A percentile compares a stretch with the other conserved stretches of the same genome.
Evolutionary conservation across 441 rosid genomes (phyloP).

Genomic region (Rhodomyrtus psidioides): DNA sequence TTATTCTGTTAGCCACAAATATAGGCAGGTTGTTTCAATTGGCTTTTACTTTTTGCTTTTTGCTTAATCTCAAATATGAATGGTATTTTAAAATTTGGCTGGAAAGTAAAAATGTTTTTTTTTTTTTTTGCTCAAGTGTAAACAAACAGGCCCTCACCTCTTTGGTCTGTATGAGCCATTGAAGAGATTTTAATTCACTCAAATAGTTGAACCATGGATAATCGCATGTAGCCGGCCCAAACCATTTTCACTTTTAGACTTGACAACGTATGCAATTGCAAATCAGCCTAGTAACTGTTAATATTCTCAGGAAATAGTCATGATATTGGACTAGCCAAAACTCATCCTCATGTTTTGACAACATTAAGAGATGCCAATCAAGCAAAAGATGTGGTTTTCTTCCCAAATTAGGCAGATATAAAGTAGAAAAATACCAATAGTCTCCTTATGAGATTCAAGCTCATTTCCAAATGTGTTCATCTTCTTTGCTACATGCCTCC

Average conservation of each 20-base stretch:
- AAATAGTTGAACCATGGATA: not conserved
- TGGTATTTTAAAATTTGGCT: not conserved
- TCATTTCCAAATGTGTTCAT: constrained; percentile 56
- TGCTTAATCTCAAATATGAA: not conserved
- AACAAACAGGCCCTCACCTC: not conserved
- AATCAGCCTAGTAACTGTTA: not conserved
- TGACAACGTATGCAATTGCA: not conserved
- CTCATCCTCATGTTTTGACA: not conserved
- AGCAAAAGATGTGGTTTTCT: not conserved
- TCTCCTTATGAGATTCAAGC: constrained; percentile 28
- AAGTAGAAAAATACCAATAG: constrained; percentile 37
- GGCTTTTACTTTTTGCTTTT: not conserved
- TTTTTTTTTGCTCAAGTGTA: not conserved
- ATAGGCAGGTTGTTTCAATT: not conserved
- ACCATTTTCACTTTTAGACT: not conserved
- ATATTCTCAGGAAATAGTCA: not conserved
- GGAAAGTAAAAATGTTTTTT: not conserved
- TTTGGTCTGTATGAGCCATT: not conserved
- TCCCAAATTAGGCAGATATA: not conserved
- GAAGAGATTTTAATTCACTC: not conserved
- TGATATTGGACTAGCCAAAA: not conserved
- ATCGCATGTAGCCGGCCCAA: not conserved
- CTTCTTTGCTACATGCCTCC: constrained; percentile 83
- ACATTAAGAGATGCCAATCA: not conserved
- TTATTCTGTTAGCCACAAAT: not conserved